Evolutionary conservation across 140 eudicot species (phyloP), one percentile per base, ranked within the genome.

Genomic region (Erigeron philadelphicus): DNA sequence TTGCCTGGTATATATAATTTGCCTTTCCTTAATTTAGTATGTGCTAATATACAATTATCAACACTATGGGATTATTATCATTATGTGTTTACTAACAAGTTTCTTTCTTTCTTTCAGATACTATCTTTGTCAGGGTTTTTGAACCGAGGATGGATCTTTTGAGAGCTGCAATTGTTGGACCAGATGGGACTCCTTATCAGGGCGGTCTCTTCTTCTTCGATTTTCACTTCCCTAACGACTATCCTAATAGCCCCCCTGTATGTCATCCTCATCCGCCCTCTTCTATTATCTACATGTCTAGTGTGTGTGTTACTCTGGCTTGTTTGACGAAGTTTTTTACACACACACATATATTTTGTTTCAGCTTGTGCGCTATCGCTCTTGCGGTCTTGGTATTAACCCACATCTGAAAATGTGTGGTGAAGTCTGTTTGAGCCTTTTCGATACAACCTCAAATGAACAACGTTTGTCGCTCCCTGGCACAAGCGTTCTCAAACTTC

Each of bases 381-480:
- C 45, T 60, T 21, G 66, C 7, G 45, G 35, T 60, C 46, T 9
- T 12, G 21, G 10, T 60, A 25, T 6, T 6, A 38, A n/a, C 11
- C 66, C 66, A 60, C 8, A 5, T 9, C 19, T 25, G 66, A 13
- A 38, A n/a, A 1, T 4, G 66, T 12, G 15, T 60, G 19, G 66
- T 35, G 44, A 35, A 60, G 66, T 35, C 35, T 0, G 66, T 19
- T 31, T 12, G 46, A n/a, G 11, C 17, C 46, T 60, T 60, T 38
- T 6, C 0, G 7, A 1, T 11, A 25, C 7, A 5, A 60, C 18
- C 0, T 11, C 19, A 10, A 7, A 0, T 13, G 9, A 11, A 19
- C 42, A 58, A 58, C 11, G 23, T 11, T 9, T 31, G 66, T 60
- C 46, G 66, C 18, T 25, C 19, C 66, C 66, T 60, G 66, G 66